These are phyloP conservation scores for Diaporthe nobilis DNA, from an alignment of 2,329 filamentous ascomycete species.

Conservation along the genomic window DNA sequence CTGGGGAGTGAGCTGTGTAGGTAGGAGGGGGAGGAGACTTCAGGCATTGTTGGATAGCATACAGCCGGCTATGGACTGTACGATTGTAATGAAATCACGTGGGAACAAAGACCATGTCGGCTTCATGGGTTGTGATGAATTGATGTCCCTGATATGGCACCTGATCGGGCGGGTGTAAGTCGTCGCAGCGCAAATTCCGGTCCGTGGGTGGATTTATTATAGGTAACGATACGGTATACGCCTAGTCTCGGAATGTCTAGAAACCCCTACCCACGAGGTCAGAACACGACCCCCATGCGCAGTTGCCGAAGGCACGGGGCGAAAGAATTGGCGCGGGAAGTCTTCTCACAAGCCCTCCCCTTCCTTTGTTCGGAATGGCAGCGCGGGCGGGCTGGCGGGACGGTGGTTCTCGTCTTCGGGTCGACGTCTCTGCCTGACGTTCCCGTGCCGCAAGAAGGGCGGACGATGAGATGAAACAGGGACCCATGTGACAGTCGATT, in stretches of 20 bases:
- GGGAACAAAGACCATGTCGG: background rate
- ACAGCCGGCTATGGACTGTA: slow-evolving; percentile 20
- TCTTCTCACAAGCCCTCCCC: too few species aligned
- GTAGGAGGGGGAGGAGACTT: background rate
- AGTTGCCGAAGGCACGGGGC: background rate
- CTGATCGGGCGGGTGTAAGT: background rate
- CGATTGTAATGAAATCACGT: slow-evolving; percentile 33
- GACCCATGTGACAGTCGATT: slow-evolving; percentile 8
- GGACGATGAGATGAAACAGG: slow-evolving; percentile 15
- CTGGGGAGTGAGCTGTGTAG: background rate
- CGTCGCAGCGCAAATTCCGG: background rate
- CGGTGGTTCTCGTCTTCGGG: background rate
- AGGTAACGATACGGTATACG: background rate
- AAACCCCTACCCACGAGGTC: slow-evolving; percentile 27
- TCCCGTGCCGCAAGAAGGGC: background rate
- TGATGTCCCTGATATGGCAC: background rate
- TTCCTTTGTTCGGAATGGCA: background rate
- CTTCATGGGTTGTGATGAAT: background rate
- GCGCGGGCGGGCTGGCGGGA: background rate
- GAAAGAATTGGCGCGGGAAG: background rate
- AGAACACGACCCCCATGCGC: background rate
- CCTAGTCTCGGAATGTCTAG: background rate
- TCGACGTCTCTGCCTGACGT: background rate
- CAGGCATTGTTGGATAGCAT: slow-evolving; percentile 17
- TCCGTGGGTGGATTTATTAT: background rate